phyloP scores from a whole-genome alignment of 2,329 filamentous ascomycete genomes.

The Madurella fahalii region DNA sequence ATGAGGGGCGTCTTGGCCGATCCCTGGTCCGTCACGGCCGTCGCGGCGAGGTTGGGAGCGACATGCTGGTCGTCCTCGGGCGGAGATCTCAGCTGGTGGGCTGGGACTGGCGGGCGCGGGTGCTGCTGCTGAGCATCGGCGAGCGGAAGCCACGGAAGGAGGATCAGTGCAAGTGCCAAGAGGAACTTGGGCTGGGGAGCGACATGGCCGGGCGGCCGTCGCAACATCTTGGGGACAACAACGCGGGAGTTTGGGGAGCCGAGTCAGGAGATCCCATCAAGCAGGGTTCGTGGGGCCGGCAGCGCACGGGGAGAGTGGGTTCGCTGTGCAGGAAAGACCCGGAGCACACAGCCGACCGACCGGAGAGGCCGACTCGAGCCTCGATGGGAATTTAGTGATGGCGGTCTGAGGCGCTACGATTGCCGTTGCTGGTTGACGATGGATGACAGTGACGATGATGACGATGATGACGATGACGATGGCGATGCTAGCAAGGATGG shows the following conservation, averaged over 20 bases:
- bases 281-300: constrained; percentile 11
- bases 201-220: constrained; percentile 59
- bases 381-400: not conserved
- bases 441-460: not conserved
- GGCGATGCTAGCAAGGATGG: not conserved
- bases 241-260: constrained; percentile 21
- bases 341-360: not conserved
- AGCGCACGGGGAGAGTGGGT: constrained; percentile 4
- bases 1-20: constrained; percentile 28
- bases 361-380: not conserved
- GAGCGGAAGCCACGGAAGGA: constrained; percentile 52
- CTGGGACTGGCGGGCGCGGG: constrained; percentile 25
- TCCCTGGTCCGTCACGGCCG: constrained; percentile 22
- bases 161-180: constrained; percentile 54
- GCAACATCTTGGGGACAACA: constrained; percentile 50
- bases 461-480: not conserved
- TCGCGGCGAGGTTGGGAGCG: constrained; percentile 19
- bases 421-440: not conserved
- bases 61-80: constrained; percentile 23
- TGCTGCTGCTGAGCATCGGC: constrained; percentile 64
- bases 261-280: constrained; percentile 22
- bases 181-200: constrained; percentile 44
- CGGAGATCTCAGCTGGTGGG: constrained; percentile 18
- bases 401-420: no score
- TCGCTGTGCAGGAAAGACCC: not conserved